These are phyloP conservation scores for Cytidiella melzeri DNA, from an alignment of 768 basidiomycete species.

Conservation along the genomic window DNA sequence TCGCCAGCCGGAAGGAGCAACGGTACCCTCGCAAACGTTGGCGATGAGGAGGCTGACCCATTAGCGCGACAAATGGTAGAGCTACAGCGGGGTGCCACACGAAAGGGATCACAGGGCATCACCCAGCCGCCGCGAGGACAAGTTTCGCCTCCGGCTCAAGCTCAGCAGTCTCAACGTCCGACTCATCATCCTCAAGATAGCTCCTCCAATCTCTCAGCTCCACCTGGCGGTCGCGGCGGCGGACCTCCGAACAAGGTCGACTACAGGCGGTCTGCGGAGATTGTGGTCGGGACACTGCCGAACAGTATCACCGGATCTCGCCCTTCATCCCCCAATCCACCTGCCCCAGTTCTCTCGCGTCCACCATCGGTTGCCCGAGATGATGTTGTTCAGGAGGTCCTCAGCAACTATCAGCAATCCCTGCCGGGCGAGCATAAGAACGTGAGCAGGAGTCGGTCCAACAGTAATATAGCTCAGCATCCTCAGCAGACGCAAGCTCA, in stretches of 20 bases:
- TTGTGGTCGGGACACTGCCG: constrained; percentile 76
- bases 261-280: constrained; percentile 69
- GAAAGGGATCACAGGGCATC: constrained; percentile 30
- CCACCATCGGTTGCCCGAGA: constrained; percentile 45
- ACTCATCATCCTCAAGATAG: constrained; percentile 14
- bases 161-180: constrained; percentile 6
- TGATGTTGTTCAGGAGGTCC: constrained; percentile 66
- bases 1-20: constrained; percentile 5
- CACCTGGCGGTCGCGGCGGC: constrained; percentile 24
- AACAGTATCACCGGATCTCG: constrained; percentile 47
- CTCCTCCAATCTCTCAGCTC: constrained; percentile 32
- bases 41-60: constrained; percentile 44
- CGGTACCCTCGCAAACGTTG: constrained; percentile 24
- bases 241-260: constrained; percentile 32
- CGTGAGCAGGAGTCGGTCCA: constrained; percentile 42
- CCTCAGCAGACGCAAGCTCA: constrained; percentile 24
- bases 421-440: constrained; percentile 80
- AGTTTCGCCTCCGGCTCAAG: constrained; percentile 8
- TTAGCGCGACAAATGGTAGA: constrained; percentile 62
- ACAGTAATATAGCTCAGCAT: constrained; percentile 23
- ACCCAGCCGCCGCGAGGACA: constrained; percentile 7
- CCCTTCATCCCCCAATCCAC: constrained; percentile 65
- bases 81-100: constrained; percentile 35
- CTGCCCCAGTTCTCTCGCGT: constrained; percentile 72
- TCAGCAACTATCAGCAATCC: constrained; percentile 73